Base-by-base conservation (phyloP, 2,329 filamentous ascomycete species). In the Leptographium flavum region DNA sequence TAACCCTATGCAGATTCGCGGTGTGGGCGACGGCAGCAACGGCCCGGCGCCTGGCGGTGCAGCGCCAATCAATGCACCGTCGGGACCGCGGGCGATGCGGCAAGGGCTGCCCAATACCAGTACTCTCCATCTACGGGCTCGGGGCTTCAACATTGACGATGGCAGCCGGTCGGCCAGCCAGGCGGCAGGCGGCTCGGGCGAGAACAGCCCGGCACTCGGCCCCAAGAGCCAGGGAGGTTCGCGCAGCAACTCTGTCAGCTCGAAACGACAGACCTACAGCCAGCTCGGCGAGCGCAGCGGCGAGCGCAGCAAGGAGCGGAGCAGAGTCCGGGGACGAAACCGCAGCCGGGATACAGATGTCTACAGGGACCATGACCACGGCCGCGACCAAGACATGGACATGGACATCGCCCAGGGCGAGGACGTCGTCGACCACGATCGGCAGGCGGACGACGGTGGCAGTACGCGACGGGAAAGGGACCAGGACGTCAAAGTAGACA, bases 31-130 rank as follows among this genome's bases (percentile, higher is more conserved):
- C n/a, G 30, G 30, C 30, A 23, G 30, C n/a, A 42, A 33, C 30
- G 30, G 41, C 50, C 53, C 39, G 37, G 15, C 46, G 47, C 51
- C 48, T 51, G 25, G 37, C 1, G 21, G 15, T 8, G 19, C 38
- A 4, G 33, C 54, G 43, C 77, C 77, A 38, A 61, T 79, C 64
- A 86, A 72, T 64, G 92, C 92, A 25, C 92, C 92, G 25, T 94
- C 83, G 45, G 92, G 88, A 10, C 92, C 92, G 40, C 88, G 92
- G 63, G 92, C 92, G 17, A 94, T 96, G 86, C 76, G 90, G 51
- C 83, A 92, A 62, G 87, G 87, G 27, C 69, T 87, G 11, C 83
- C 85, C 43, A 93, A 93, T 60, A 88, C 81, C 47, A 85, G 83
- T 53, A 74, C 84, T 44, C 74, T 79, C 52, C 75, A 83, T 55